These are phyloP conservation scores for Bifiguratus adelaidae DNA, from an alignment of 192 early-diverging fungal genomes.

Conservation along the genomic window DNA sequence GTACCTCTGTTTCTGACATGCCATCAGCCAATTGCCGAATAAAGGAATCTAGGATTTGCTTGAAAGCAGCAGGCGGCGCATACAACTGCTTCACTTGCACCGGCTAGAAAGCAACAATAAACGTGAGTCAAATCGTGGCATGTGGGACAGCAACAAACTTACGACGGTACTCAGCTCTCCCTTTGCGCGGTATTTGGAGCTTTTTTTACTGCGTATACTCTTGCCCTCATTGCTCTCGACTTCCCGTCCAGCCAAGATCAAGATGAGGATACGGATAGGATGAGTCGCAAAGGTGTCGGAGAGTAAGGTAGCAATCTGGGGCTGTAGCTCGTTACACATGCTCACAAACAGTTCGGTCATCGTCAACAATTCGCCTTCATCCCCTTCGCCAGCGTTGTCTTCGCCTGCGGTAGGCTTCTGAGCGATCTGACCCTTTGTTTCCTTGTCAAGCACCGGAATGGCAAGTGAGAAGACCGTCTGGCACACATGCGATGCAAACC, in stretches of 20 bases:
- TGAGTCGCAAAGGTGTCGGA: conserved; percentile 68
- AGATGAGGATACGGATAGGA: conserved; percentile 58
- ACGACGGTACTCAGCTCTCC: no score
- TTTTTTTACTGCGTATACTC: conserved; percentile 66
- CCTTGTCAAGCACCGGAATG: conserved; percentile 65
- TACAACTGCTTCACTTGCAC: no score
- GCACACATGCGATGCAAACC: conserved; percentile 79
- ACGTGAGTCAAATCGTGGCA: no score
- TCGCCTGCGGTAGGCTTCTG: conserved; percentile 11
- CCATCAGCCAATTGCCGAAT: conserved; percentile 34
- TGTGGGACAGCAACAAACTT: conserved; percentile 6
- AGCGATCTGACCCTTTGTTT: conserved; percentile 37
- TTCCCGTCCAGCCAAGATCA: conserved; percentile 53
- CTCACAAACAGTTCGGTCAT: conserved; percentile 53
- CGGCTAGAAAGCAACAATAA: no score
- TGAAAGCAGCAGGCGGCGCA: conserved; percentile 59
- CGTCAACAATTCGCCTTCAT: conserved; percentile 46
- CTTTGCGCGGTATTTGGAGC: conserved; percentile 44
- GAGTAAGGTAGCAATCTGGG: conserved; percentile 46
- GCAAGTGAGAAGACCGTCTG: conserved; percentile 70
- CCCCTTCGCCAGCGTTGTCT: conserved; percentile 10
- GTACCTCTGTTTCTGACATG: conserved; percentile 36
- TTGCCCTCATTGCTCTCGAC: conserved; percentile 33
- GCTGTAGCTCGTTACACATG: conserved; percentile 40
- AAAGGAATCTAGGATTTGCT: conserved; percentile 38